Evolutionary conservation across 306 rosid genomes (phyloP), one percentile per base, ranked within the genome.

Genomic region (Astragalus glycyphyllos): DNA sequence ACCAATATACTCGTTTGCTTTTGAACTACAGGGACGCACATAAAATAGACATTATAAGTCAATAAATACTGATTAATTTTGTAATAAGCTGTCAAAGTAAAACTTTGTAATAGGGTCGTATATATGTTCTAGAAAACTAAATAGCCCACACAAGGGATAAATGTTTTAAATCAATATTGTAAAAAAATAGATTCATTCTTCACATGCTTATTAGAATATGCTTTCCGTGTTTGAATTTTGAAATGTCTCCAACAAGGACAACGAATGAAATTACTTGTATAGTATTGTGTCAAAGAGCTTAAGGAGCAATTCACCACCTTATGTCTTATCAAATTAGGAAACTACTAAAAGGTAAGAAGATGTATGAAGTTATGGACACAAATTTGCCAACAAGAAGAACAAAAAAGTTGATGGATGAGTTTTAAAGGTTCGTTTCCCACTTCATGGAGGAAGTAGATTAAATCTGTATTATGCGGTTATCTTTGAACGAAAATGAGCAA

Each of bases 211-310:
- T 37, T 38, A 64, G 66, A 50, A 58, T 34, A 40, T 41, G 71
- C 75, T 37, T 66, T 72, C 65, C 70, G 72, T 58, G 74, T 73
- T 72, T 56, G 74, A 78, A 66, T 42, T 40, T 58, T 38, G 45
- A 40, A 40, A 40, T 40, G 45, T 40, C 42, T 66, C 46, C 65
- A n/a, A 48, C 69, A 78, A 14, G 7, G 48, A 40, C 46, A 6
- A 6, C 46, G 13, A 4, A 31, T 1, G 41, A 40, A 37, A 47
- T 26, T 14, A 59, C 48, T 37, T 48, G 32, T n/a, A n/a, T 2
- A 42, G 9, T 23, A 23, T 23, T 23, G 29, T 23, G 1, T 23
- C 29, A 23, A 26, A 26, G 31, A 26, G 31, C 50, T 40, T 55
- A 23, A 16, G 66, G 41, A 54, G n/a, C 48, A 16, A 61, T 63